Evolutionary conservation across 1,284 basidiomycete species (phyloP), one percentile per base, ranked within the genome.

Genomic region (Cutaneotrichosporon cutaneum): DNA sequence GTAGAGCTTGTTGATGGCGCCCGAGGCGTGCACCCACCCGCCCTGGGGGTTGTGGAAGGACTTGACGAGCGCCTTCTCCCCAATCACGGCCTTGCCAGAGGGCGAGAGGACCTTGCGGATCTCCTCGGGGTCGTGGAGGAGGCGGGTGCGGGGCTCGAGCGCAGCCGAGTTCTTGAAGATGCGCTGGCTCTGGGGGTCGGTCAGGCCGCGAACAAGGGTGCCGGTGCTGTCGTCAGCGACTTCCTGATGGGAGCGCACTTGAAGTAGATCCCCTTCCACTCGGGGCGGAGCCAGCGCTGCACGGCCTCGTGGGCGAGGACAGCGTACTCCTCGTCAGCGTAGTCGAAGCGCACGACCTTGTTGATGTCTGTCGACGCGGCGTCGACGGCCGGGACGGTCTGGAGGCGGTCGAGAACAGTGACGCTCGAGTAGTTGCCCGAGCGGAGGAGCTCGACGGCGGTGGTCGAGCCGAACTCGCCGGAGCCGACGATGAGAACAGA

Each of bases 311-410:
- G 84, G 0, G 89, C 89, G 1, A 94, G 80, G 30, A 81, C 79
- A 14, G 88, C 77, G 71, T 94, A 94, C 71, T 70, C 72, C 10
- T 64, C 22, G 60, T 77, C 73, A 22, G 64, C 59, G 60, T 80
- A 81, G 59, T 81, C 80, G 51, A 72, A 76, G 33, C 78, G 71
- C 21, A 77, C 69, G 85, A 90, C 85, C 80, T 91, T 89, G 78
- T 94, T 94, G 58, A 93, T 82, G 75, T 94, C 92, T 50, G 88
- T 88, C 61, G 88, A 90, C 0, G 91, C 89, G 2, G 87, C 90
- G 74, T 93, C 91, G 10, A 84, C 81, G 0, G 90, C 89, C 8
- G 90, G 90, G 2, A 92, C 74, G 2, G 76, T 75, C 2, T 73
- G 65, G 1, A 89, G 85, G 59, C 87, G 83, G 72, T 93, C 90